These are phyloP conservation scores for Phytophthora pini DNA, from an alignment of 352 stramenopile genomes.

Conservation along the genomic window DNA sequence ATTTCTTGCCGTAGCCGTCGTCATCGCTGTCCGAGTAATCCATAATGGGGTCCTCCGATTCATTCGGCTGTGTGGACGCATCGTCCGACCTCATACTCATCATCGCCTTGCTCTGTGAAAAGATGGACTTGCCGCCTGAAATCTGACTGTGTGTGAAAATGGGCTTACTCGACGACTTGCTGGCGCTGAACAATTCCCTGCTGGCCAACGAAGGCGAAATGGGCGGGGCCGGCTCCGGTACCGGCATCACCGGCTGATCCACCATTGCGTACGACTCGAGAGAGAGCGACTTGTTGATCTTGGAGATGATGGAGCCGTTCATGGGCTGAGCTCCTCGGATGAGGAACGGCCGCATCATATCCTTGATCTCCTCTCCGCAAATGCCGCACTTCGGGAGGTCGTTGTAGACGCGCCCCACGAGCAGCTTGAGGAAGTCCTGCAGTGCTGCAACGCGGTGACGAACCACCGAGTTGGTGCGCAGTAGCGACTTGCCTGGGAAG, in stretches of 20 bases:
- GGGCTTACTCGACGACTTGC: constrained; percentile 44
- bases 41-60: constrained; percentile 59
- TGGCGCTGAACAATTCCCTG: constrained; percentile 45
- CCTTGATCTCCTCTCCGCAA: constrained; percentile 71
- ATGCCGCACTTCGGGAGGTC: constrained; percentile 77
- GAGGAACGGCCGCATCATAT: constrained; percentile 80
- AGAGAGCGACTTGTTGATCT: constrained; percentile 81
- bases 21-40: constrained; percentile 52
- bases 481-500: constrained; percentile 72
- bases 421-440: constrained; percentile 78
- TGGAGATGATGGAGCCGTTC: constrained; percentile 67
- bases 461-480: constrained; percentile 79
- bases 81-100: constrained; percentile 47
- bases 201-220: constrained; percentile 35
- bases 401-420: constrained; percentile 75
- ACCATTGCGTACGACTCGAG: constrained; percentile 69
- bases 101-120: constrained; percentile 38
- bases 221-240: constrained; percentile 35
- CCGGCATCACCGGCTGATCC: constrained; percentile 41
- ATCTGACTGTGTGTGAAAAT: constrained; percentile 49
- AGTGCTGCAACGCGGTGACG: constrained; percentile 68
- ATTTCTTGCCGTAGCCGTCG: constrained; percentile 52
- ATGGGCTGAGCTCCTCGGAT: constrained; percentile 79
- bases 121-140: constrained; percentile 40
- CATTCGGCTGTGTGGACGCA: constrained; percentile 55